These are phyloP conservation scores for Oryza australiensis DNA, from an alignment of 176 grass and related monocot genomes.

Conservation along the genomic window DNA sequence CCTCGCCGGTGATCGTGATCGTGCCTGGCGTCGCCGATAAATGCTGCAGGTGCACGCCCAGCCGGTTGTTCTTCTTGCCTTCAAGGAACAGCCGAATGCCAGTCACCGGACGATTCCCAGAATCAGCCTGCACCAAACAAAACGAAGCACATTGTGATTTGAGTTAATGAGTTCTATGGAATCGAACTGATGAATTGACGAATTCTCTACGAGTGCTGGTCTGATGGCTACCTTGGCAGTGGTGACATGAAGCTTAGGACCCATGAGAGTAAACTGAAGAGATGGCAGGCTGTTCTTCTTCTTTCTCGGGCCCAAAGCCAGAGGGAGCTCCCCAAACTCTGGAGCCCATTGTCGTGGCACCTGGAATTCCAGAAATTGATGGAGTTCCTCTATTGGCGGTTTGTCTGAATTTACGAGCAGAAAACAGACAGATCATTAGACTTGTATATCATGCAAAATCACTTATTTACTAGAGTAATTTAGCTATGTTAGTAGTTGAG, in stretches of 20 bases:
- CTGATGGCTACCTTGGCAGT: conserved; percentile 49
- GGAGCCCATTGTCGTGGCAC: conserved; percentile 88
- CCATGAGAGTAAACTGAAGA: conserved; percentile 84
- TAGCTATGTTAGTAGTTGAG: not conserved
- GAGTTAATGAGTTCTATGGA: not conserved
- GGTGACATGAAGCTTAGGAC: conserved; percentile 70
- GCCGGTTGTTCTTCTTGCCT: conserved; percentile 67
- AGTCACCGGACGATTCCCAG: conserved; percentile 67
- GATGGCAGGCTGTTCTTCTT: conserved; percentile 62
- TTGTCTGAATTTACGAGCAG: conserved; percentile 62
- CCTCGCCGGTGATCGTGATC: conserved; percentile 45
- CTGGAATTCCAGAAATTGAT: conserved; percentile 84
- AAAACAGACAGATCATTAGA: conserved; percentile 14
- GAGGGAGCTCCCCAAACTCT: conserved; percentile 72
- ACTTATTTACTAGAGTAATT: not conserved
- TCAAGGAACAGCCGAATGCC: conserved; percentile 86
- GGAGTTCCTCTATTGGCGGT: conserved; percentile 86
- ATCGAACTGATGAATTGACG: not conserved
- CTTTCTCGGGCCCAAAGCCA: conserved; percentile 60
- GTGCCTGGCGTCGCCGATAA: conserved; percentile 51
- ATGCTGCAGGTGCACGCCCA: conserved; percentile 89
- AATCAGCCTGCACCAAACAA: conserved; percentile 51
- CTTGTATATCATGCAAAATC: not conserved
- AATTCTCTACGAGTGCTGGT: not conserved
- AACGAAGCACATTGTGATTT: not conserved